Evolutionary conservation across 805 yeast genomes (phyloP).

Genomic region (Hanseniaspora thailandica): DNA sequence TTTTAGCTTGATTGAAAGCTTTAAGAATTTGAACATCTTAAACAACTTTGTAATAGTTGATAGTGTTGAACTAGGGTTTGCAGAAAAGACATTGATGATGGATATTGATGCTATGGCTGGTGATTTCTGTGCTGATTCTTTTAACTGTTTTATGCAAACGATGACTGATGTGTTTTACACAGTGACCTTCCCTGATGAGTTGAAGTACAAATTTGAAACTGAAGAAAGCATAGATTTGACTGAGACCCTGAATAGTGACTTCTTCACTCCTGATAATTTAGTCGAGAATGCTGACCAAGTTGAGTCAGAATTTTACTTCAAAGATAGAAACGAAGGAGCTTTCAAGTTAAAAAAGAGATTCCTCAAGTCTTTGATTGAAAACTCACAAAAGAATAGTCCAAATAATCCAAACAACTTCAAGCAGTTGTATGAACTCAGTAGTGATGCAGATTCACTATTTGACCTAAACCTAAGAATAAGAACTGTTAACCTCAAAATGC

Average conservation of each 20-base stretch:
- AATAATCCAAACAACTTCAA: background rate
- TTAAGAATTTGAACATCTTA: background rate
- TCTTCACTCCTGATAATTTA: slow-evolving; percentile 16
- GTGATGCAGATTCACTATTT: background rate
- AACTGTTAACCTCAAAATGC: slow-evolving; percentile 35
- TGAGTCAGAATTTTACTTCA: slow-evolving; percentile 34
- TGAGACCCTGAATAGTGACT: slow-evolving; percentile 30
- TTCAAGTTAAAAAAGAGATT: slow-evolving; percentile 5
- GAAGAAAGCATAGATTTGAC: slow-evolving; percentile 31
- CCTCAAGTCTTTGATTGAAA: slow-evolving; percentile 9
- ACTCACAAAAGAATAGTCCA: background rate
- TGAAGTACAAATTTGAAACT: slow-evolving; percentile 38
- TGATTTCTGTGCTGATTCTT: slow-evolving; percentile 74
- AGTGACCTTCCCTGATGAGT: slow-evolving; percentile 44
- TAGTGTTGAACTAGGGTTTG: background rate
- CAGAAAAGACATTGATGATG: background rate
- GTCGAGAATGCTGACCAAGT: background rate
- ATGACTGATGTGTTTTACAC: slow-evolving; percentile 64
- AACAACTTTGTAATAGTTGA: background rate
- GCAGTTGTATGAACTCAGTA: background rate
- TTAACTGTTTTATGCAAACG: slow-evolving; percentile 56
- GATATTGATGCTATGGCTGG: slow-evolving; percentile 38
- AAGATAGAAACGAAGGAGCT: slow-evolving; percentile 21
- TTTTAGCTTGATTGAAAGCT: slow-evolving; percentile 5
- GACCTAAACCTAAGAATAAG: background rate